Percentiles rank a stretch among this genome's conserved stretches.
Conservation (phyloP, 768 basidiomycete genomes). For the Mycena metata region DNA sequence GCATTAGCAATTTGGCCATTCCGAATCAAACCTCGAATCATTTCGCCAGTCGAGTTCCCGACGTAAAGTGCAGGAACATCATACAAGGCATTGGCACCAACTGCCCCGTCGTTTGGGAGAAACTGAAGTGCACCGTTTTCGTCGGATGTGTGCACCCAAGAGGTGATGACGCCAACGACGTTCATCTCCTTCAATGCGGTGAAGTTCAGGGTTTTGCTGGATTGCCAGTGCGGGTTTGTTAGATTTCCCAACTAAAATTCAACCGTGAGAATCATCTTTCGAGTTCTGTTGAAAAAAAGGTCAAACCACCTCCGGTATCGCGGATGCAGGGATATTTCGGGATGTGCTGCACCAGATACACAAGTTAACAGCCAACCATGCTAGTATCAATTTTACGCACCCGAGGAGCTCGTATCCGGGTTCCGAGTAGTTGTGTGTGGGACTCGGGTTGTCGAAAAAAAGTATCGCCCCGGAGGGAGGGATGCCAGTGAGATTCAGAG, state of each 20-base stretch:
- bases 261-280: background rate
- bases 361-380: background rate
- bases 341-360: slow-evolving; percentile 40
- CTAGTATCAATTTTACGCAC: slow-evolving; percentile 22
- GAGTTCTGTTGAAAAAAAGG: background rate
- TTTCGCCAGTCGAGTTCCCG: slow-evolving; percentile 47
- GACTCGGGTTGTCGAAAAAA: slow-evolving; percentile 50
- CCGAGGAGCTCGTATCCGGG: slow-evolving; percentile 48
- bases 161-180: slow-evolving; percentile 44
- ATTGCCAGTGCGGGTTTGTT: slow-evolving; percentile 51
- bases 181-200: slow-evolving; percentile 39
- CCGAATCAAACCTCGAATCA: slow-evolving; percentile 41
- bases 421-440: slow-evolving; percentile 47
- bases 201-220: slow-evolving; percentile 46
- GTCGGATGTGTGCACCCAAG: slow-evolving; percentile 48
- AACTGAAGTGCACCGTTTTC: slow-evolving; percentile 48
- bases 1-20: slow-evolving; percentile 41
- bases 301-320: slow-evolving; percentile 46
- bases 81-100: slow-evolving; percentile 37
- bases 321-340: slow-evolving; percentile 35
- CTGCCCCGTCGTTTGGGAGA: slow-evolving; percentile 46
- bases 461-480: slow-evolving; percentile 40
- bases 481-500: slow-evolving; percentile 41
- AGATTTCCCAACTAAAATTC: slow-evolving; percentile 48
- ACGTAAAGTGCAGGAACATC: slow-evolving; percentile 50